Conservation (phyloP, 495 filamentous ascomycete genomes). For the Viridothelium virens region DNA sequence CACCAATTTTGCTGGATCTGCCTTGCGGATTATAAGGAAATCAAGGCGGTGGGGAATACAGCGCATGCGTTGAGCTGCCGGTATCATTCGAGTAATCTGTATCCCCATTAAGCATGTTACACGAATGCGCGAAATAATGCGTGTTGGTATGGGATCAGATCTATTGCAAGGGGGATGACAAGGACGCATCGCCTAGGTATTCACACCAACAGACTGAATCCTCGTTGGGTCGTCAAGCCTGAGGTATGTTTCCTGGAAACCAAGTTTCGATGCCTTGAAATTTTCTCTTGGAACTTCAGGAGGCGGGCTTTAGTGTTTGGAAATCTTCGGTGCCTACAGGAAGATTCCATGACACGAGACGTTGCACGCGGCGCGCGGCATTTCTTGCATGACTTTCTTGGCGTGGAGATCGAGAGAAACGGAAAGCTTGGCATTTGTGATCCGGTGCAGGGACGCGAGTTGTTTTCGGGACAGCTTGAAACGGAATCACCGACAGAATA, state of each 20-base stretch:
- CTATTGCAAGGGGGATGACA: too few species aligned
- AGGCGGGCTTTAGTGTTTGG: not conserved
- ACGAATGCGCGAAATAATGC: not conserved
- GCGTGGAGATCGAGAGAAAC: not conserved
- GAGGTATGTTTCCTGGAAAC: too few species aligned
- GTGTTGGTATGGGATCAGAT: too few species aligned
- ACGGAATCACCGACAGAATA: not conserved
- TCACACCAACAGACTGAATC: too few species aligned
- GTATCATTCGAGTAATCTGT: slow-evolving; percentile 22
- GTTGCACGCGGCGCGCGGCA: not conserved
- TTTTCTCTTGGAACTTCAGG: not conserved
- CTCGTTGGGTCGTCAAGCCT: too few species aligned
- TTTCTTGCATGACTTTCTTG: not conserved
- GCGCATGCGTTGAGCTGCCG: slow-evolving; percentile 23
- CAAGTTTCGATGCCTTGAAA: not conserved
- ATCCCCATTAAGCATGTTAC: not conserved
- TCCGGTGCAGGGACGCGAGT: not conserved
- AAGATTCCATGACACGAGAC: not conserved
- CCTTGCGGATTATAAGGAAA: slow-evolving; percentile 20
- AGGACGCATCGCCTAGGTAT: too few species aligned
- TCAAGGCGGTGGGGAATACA: slow-evolving; percentile 23
- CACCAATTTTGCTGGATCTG: slow-evolving; percentile 33
- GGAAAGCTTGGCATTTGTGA: not conserved
- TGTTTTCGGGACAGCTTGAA: not conserved
- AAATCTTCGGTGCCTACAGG: not conserved